These are phyloP conservation scores for Coemansia sp. DNA, from an alignment of 192 early-diverging fungal genomes.

Conservation along the genomic window DNA sequence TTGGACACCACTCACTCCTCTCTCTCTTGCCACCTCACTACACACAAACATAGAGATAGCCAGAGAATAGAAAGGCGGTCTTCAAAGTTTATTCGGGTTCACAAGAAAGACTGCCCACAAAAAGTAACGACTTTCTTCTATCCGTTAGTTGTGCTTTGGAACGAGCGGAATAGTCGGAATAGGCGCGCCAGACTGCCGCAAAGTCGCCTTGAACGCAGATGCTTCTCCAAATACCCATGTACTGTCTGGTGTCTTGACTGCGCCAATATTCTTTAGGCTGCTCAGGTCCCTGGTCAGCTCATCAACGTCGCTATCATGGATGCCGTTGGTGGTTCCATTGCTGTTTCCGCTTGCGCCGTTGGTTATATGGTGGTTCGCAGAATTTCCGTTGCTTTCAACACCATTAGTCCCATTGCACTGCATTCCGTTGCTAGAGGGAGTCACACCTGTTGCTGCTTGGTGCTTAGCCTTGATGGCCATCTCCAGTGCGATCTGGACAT, in stretches of 20 bases:
- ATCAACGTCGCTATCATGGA: neutral
- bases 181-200: conserved; percentile 44
- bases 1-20: too few species aligned
- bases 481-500: conserved; percentile 46
- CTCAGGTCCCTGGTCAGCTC: neutral
- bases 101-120: neutral
- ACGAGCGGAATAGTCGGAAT: conserved; percentile 29
- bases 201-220: conserved; percentile 33
- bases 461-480: conserved; percentile 22
- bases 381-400: conserved; percentile 5
- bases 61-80: too few species aligned
- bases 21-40: too few species aligned
- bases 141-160: conserved; percentile 32
- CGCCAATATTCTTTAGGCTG: conserved; percentile 44
- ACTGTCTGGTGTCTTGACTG: conserved; percentile 25
- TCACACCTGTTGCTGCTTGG: neutral
- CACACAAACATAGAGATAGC: too few species aligned
- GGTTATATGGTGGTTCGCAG: neutral
- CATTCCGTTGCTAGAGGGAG: neutral
- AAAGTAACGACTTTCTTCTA: too few species aligned
- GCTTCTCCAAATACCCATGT: conserved; percentile 44
- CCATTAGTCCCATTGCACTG: conserved; percentile 1
- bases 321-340: conserved; percentile 4
- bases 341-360: neutral
- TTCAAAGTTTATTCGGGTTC: neutral